phyloP scores from a whole-genome alignment of 306 rosid genomes.

The Begonia peltatifolia region DNA sequence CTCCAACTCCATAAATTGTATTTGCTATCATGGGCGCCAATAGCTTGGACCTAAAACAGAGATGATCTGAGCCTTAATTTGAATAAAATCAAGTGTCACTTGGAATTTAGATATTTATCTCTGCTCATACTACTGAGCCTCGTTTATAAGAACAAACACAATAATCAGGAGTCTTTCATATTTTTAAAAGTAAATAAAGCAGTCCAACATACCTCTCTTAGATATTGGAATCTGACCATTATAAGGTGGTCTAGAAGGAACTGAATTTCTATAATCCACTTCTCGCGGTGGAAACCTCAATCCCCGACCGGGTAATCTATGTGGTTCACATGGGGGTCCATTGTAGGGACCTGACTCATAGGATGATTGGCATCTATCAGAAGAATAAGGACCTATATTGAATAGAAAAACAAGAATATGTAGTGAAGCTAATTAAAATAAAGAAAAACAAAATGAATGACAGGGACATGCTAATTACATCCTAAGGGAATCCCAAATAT shows the following conservation, averaged over 20 bases:
- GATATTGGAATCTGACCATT: conserved; percentile 63
- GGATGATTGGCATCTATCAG: conserved; percentile 32
- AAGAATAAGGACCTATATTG: conserved; percentile 45
- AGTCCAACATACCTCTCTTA: conserved; percentile 37
- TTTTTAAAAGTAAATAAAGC: conserved; percentile 1
- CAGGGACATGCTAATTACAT: neutral
- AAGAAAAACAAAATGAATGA: conserved; percentile 7
- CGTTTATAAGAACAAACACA: neutral
- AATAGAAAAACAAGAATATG: conserved; percentile 9
- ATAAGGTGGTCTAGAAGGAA: conserved; percentile 66
- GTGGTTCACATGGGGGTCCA: conserved; percentile 66
- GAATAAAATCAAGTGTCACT: no score
- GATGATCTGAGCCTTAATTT: conserved; percentile 2
- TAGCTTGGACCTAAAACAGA: conserved; percentile 56
- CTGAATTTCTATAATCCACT: conserved; percentile 42
- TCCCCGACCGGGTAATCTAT: conserved; percentile 51
- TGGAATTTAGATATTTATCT: no score
- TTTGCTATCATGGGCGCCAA: conserved; percentile 68
- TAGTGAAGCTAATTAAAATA: conserved; percentile 3
- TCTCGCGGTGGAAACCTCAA: conserved; percentile 74
- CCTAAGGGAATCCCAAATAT: neutral
- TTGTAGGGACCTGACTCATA: conserved; percentile 34
- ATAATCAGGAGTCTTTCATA: neutral
- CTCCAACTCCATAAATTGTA: conserved; percentile 15
- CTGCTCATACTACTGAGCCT: neutral